Conservation (phyloP, 139 green algal species). For the Desmodesmus armatus region DNA sequence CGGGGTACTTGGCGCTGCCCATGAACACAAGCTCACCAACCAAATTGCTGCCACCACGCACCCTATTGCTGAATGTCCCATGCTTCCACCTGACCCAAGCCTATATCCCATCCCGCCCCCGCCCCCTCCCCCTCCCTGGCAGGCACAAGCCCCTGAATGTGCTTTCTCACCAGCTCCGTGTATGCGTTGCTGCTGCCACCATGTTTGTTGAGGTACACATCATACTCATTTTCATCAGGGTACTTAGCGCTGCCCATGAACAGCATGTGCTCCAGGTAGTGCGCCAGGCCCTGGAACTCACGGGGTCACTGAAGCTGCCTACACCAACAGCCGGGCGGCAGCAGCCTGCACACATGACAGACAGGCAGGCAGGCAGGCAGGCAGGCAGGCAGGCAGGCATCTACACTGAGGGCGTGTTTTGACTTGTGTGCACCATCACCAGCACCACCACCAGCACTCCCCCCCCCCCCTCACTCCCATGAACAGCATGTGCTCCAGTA, state of each 20-base stretch:
- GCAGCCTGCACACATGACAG: constrained; percentile 83
- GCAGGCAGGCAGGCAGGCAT: too few species aligned
- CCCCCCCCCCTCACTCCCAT: too few species aligned
- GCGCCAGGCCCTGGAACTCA: constrained; percentile 78
- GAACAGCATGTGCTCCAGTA: too few species aligned
- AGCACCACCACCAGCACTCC: too few species aligned
- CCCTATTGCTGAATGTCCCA: background rate
- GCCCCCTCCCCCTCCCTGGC: background rate
- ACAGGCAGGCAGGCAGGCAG: background rate
- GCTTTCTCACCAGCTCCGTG: constrained; percentile 89
- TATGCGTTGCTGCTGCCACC: constrained; percentile 93
- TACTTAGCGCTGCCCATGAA: constrained; percentile 98
- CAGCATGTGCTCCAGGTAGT: constrained; percentile 99
- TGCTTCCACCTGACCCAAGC: too few species aligned
- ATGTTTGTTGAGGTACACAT: constrained; percentile 88
- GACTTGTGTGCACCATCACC: too few species aligned
- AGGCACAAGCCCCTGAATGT: background rate
- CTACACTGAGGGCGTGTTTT: too few species aligned
- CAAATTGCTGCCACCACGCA: background rate
- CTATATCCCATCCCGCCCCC: background rate
- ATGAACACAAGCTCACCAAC: too few species aligned
- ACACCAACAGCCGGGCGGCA: constrained; percentile 91
- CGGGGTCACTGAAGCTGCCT: constrained; percentile 91
- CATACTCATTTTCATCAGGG: constrained; percentile 98
- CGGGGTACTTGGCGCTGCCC: constrained; percentile 91